Evolutionary conservation across 306 rosid genomes (phyloP).

Genomic region (Vigna radiata): DNA sequence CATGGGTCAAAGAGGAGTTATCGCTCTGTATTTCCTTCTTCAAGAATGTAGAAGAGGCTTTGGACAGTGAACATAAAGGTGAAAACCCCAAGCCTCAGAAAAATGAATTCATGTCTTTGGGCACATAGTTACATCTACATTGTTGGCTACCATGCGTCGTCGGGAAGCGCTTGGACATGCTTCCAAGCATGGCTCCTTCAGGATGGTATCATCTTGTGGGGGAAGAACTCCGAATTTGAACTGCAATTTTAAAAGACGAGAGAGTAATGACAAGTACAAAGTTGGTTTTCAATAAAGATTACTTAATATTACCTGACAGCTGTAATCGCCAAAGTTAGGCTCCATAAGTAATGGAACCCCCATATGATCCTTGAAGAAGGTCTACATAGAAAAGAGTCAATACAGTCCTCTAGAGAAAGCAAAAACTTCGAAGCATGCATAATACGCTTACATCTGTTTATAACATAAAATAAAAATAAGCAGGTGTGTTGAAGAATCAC

Average conservation of each 20-base stretch:
- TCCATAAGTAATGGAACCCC: conserved; percentile 90
- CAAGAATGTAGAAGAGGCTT: neutral
- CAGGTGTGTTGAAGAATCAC: conserved; percentile 41
- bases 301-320: conserved; percentile 78
- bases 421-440: conserved; percentile 16
- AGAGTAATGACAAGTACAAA: conserved; percentile 21
- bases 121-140: conserved; percentile 51
- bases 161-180: conserved; percentile 74
- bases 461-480: conserved; percentile 5
- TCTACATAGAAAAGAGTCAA: conserved; percentile 51
- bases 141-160: conserved; percentile 55
- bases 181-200: conserved; percentile 84
- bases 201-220: conserved; percentile 65
- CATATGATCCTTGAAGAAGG: conserved; percentile 90
- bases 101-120: conserved; percentile 65
- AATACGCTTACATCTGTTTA: neutral
- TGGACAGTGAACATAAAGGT: conserved; percentile 22
- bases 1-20: neutral
- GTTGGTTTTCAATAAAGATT: conserved; percentile 59
- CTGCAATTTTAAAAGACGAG: conserved; percentile 53
- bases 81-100: neutral
- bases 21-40: conserved; percentile 5
- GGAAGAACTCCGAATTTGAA: conserved; percentile 88
- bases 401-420: conserved; percentile 18
- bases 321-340: conserved; percentile 83